These are phyloP conservation scores for Xenosphaeropsis pyriputrescens DNA, from an alignment of 2,329 filamentous ascomycete genomes.

Conservation along the genomic window DNA sequence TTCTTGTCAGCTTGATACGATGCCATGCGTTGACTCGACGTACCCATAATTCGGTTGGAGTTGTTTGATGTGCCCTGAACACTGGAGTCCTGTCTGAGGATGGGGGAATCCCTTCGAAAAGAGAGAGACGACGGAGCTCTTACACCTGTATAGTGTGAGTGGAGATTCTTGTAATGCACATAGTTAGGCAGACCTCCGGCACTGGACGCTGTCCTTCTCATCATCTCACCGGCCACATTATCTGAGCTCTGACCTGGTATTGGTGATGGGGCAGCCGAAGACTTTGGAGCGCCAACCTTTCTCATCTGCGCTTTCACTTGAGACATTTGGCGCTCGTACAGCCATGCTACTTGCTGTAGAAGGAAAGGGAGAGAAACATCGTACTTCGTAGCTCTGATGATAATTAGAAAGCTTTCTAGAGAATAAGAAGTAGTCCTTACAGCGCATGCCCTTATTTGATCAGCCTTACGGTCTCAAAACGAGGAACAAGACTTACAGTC, in stretches of 20 bases:
- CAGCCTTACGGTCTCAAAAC: slow-evolving; percentile 4
- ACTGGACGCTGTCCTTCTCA: slow-evolving; percentile 35
- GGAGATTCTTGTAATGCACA: too few relatives aligned
- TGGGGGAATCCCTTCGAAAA: slow-evolving; percentile 13
- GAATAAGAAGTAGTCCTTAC: slow-evolving; percentile 30
- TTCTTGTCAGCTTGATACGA: slow-evolving; percentile 3
- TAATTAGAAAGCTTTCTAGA: slow-evolving; percentile 3
- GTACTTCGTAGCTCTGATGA: slow-evolving; percentile 53
- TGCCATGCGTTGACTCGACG: not conserved
- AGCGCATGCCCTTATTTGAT: slow-evolving; percentile 52
- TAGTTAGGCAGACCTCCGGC: slow-evolving; percentile 16
- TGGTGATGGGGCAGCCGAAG: slow-evolving; percentile 41
- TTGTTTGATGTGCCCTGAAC: slow-evolving; percentile 9
- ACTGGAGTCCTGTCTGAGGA: slow-evolving; percentile 10
- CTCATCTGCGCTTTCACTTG: slow-evolving; percentile 85
- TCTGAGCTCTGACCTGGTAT: slow-evolving; percentile 32
- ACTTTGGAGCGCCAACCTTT: slow-evolving; percentile 46
- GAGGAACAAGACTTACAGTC: slow-evolving; percentile 49
- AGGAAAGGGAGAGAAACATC: slow-evolving; percentile 79
- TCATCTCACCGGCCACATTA: slow-evolving; percentile 25
- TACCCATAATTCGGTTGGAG: slow-evolving; percentile 10
- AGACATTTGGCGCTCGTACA: slow-evolving; percentile 81
- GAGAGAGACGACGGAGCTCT: slow-evolving; percentile 15
- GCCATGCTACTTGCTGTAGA: slow-evolving; percentile 83
- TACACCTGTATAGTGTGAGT: slow-evolving; percentile 10